phyloP scores from a whole-genome alignment of 176 grass and related monocot species.

The Saccharum officinarum region DNA sequence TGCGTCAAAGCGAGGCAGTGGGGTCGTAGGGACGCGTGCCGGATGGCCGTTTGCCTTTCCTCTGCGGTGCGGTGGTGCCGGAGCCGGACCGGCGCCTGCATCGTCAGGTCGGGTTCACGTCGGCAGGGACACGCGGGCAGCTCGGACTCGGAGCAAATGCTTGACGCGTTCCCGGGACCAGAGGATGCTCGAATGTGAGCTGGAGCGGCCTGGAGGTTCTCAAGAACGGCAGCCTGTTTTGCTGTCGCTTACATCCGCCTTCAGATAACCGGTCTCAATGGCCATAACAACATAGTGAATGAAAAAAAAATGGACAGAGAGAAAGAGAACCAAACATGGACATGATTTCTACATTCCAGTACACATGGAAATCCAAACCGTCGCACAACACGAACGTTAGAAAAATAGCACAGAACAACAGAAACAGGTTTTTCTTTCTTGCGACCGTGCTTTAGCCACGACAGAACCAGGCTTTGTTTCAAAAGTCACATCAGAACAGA shows the following conservation, averaged over 20 bases:
- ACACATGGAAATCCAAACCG: neutral
- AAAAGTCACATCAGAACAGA: neutral
- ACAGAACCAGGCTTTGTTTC: neutral
- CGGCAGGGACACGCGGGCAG: too few species aligned
- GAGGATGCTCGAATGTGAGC: too few species aligned
- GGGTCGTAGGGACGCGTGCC: constrained; percentile 7
- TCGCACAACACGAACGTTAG: neutral
- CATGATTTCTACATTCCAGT: neutral
- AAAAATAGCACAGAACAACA: neutral
- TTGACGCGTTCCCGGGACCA: too few species aligned
- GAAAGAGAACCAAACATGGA: neutral
- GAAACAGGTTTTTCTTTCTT: neutral
- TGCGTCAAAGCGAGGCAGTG: neutral
- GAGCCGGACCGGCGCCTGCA: neutral
- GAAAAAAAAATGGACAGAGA: too few species aligned
- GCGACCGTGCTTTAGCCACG: neutral
- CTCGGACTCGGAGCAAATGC: too few species aligned
- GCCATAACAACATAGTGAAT: neutral
- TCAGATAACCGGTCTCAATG: neutral
- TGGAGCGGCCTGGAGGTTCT: neutral
- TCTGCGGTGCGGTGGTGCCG: neutral
- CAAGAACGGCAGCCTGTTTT: neutral
- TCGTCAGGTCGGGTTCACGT: too few species aligned
- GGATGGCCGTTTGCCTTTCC: neutral
- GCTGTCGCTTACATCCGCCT: neutral